phyloP scores from a whole-genome alignment of 2,329 filamentous ascomycete species.

The Ophiostoma tasmaniense region DNA sequence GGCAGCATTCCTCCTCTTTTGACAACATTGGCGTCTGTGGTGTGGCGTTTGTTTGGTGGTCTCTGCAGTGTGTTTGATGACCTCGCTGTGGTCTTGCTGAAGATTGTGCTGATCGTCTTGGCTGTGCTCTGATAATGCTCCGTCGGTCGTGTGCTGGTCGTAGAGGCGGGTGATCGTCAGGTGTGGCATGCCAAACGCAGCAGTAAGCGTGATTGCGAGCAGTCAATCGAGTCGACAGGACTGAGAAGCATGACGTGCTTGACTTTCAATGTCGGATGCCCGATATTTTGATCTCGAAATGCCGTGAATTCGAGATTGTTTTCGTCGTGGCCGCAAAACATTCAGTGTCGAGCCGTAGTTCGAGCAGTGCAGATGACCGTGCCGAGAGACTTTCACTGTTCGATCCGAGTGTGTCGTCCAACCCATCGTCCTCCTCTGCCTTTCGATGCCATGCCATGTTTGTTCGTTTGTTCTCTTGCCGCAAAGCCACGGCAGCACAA shows the following conservation, averaged over 20 bases:
- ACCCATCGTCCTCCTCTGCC: neutral
- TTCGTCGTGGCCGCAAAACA: neutral
- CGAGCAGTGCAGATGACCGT: neutral
- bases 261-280: neutral
- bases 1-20: conserved; percentile 4
- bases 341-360: neutral
- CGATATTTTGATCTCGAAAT: neutral
- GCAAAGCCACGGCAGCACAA: neutral
- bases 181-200: neutral
- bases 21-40: neutral
- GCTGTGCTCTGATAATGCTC: neutral
- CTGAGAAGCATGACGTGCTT: neutral
- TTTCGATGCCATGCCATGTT: neutral
- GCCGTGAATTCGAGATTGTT: neutral
- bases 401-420: neutral
- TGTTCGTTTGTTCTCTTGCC: neutral
- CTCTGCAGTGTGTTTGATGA: neutral
- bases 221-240: too few species aligned
- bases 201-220: neutral
- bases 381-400: neutral
- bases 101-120: neutral
- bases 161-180: neutral
- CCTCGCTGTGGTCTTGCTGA: neutral
- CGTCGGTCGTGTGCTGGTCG: neutral
- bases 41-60: too few species aligned